phyloP scores from a whole-genome alignment of 805 yeast genomes.

The Teunomyces lycoperdinae region DNA sequence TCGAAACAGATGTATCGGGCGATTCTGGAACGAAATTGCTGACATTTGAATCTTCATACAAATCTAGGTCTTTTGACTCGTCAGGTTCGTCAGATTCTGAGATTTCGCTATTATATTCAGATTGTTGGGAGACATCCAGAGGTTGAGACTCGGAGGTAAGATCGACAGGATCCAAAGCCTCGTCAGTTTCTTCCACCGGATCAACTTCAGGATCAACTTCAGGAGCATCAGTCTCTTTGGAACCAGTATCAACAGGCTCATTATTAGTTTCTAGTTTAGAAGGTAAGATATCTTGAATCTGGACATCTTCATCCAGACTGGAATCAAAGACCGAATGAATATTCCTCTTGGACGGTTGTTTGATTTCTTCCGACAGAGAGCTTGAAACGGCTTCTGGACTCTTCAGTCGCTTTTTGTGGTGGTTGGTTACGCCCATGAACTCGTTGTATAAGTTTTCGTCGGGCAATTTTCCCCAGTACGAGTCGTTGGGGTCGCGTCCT shows the following conservation, averaged over 20 bases:
- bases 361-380: background rate
- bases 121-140: background rate
- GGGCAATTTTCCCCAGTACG: conserved; percentile 22
- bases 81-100: background rate
- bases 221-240: background rate
- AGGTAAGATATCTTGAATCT: too few species aligned
- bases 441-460: conserved; percentile 17
- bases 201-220: background rate
- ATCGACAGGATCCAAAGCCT: too few species aligned
- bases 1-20: background rate
- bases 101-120: background rate
- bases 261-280: too few species aligned
- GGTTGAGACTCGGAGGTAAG: too few species aligned
- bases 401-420: background rate
- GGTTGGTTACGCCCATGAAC: conserved; percentile 11
- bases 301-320: background rate
- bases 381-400: background rate
- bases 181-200: too few species aligned
- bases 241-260: too few species aligned
- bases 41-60: background rate
- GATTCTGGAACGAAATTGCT: conserved; percentile 2
- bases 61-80: background rate
- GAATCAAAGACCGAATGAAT: background rate
- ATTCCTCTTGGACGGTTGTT: background rate
- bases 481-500: conserved; percentile 18